Conservation (phyloP, 495 filamentous ascomycete genomes). For the Penicillium samsonianum region DNA sequence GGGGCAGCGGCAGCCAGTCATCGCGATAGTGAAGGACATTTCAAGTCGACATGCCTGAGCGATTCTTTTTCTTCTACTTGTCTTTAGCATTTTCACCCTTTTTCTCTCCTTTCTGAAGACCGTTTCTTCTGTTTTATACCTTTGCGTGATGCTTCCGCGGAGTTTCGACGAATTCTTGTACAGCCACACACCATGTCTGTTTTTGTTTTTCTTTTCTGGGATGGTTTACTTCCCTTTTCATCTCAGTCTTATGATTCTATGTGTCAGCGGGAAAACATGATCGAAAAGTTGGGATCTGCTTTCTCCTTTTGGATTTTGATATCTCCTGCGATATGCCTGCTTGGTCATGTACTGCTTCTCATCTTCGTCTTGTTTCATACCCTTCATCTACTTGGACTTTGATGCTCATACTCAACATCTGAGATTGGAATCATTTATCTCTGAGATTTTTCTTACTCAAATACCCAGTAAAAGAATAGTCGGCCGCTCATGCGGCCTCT, state of each 20-base stretch:
- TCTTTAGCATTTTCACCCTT: slow-evolving; percentile 8
- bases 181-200: not conserved
- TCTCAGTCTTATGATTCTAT: slow-evolving; percentile 2
- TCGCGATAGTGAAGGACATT: slow-evolving; percentile 30
- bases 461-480: not conserved
- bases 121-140: not conserved
- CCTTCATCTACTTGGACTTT: not conserved
- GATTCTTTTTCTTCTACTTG: slow-evolving; percentile 8
- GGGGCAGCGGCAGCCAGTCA: slow-evolving; percentile 29
- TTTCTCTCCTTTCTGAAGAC: not conserved
- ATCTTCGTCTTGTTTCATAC: not conserved
- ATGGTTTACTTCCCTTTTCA: not conserved
- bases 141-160: slow-evolving; percentile 15
- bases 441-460: not conserved
- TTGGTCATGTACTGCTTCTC: not conserved
- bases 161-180: slow-evolving; percentile 8
- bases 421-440: not conserved
- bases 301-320: not conserved
- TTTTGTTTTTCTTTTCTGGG: slow-evolving; percentile 8
- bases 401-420: not conserved
- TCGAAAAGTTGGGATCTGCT: slow-evolving; percentile 1
- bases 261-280: not conserved
- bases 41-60: slow-evolving; percentile 3
- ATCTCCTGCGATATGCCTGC: slow-evolving; percentile 3
- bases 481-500: not conserved